A percentile compares a stretch with the other conserved stretches of the same genome.
Evolutionary conservation across 2,329 filamentous ascomycete genomes (phyloP).

Genomic region (Fusarium secorum): DNA sequence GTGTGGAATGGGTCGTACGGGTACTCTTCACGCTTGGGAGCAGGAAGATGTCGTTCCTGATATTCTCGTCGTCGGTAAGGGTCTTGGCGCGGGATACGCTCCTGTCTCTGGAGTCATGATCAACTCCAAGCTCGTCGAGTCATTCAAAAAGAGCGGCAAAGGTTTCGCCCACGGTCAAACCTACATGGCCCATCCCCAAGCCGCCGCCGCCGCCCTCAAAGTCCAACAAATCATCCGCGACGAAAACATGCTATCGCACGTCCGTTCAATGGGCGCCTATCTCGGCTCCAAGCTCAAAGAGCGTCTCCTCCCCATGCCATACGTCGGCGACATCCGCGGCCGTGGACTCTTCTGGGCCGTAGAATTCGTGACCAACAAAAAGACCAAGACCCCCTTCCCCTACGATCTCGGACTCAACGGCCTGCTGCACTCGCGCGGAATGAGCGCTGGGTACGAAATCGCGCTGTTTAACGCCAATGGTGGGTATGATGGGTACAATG

Average conservation of each 20-base stretch:
- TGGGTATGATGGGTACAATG: slow-evolving; percentile 34
- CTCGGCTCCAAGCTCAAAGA: slow-evolving; percentile 27
- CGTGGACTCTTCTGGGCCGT: slow-evolving; percentile 33
- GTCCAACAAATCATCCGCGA: slow-evolving; percentile 31
- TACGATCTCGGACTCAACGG: slow-evolving; percentile 17
- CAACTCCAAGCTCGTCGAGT: slow-evolving; percentile 22
- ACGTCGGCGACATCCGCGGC: slow-evolving; percentile 35
- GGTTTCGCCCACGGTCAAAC: slow-evolving; percentile 27
- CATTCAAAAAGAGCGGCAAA: slow-evolving; percentile 21
- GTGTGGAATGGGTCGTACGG: slow-evolving; percentile 71
- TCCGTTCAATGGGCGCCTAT: slow-evolving; percentile 17
- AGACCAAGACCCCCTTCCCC: slow-evolving; percentile 30
- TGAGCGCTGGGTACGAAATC: slow-evolving; percentile 32
- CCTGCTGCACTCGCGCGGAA: slow-evolving; percentile 26
- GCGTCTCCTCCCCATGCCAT: background rate
- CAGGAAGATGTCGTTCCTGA: slow-evolving; percentile 67
- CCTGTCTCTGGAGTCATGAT: slow-evolving; percentile 30
- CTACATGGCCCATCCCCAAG: slow-evolving; percentile 30
- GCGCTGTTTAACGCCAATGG: slow-evolving; percentile 35
- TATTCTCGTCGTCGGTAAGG: slow-evolving; percentile 72
- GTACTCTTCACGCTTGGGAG: slow-evolving; percentile 70
- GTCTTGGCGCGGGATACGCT: slow-evolving; percentile 55
- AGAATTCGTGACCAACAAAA: slow-evolving; percentile 35
- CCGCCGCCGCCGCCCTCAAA: slow-evolving; percentile 16
- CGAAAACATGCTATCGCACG: background rate